Conservation (phyloP, 768 basidiomycete species). For the Tulasnella sp. region DNA sequence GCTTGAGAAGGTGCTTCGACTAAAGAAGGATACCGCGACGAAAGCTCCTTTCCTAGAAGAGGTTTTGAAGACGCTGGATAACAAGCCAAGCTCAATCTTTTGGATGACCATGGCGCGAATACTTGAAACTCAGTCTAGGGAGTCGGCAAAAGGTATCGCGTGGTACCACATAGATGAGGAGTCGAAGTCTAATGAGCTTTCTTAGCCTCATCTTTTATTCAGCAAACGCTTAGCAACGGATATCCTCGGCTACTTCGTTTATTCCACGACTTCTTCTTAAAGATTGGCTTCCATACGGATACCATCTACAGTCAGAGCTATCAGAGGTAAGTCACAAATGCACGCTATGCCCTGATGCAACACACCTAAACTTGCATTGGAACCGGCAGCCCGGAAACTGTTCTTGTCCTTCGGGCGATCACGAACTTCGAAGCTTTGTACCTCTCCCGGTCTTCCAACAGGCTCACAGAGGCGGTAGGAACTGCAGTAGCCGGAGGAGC, state of each 20-base stretch:
- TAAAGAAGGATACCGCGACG: conserved; percentile 76
- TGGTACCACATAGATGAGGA: neutral
- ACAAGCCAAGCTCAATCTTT: conserved; percentile 82
- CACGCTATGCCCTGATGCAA: too few relatives aligned
- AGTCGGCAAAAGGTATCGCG: conserved; percentile 64
- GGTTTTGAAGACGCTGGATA: conserved; percentile 84
- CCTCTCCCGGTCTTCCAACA: conserved; percentile 68
- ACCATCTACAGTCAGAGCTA: conserved; percentile 75
- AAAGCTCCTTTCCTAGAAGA: conserved; percentile 81
- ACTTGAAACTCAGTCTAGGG: conserved; percentile 72
- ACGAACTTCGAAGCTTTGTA: conserved; percentile 82
- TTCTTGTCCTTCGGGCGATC: conserved; percentile 75
- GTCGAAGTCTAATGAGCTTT: neutral
- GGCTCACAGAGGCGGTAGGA: conserved; percentile 72
- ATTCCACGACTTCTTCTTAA: conserved; percentile 95
- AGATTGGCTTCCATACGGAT: conserved; percentile 91
- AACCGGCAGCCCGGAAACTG: conserved; percentile 72
- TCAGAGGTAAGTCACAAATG: conserved; percentile 59
- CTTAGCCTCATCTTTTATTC: conserved; percentile 80
- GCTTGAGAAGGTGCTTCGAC: conserved; percentile 81
- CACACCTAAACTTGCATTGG: neutral
- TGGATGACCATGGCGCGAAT: conserved; percentile 76
- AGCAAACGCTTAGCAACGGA: conserved; percentile 75
- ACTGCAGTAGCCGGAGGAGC: conserved; percentile 65
- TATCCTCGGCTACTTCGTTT: conserved; percentile 83